These are phyloP conservation scores for bread wheat (Triticum aestivum) DNA, from an alignment of 176 grass and related monocot genomes.

Conservation along the genomic window IWGSC_CS_RefSeq_v2.1 NC_057797.1:724940186-724940685, in stretches of 20 bases:
- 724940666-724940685: neutral
- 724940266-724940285: neutral
- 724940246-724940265: neutral
- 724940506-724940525: conserved; percentile 17
- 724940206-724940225: neutral
- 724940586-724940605: neutral
- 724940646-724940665: conserved; percentile 52
- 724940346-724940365: conserved; percentile 30
- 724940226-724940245: neutral
- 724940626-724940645: neutral
- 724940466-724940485: conserved; percentile 40
- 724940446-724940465: conserved; percentile 7
- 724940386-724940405: conserved; percentile 13
- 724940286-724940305: conserved; percentile 20
- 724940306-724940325: conserved; percentile 25
- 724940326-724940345: neutral
- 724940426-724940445: conserved; percentile 47
- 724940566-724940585: conserved; percentile 34
- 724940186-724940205: neutral
- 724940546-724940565: conserved; percentile 48
- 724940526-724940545: conserved; percentile 41
- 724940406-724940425: conserved; percentile 47
- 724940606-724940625: neutral
- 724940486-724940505: conserved; percentile 13
- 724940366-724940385: conserved; percentile 36